Conservation (phyloP, 2,329 filamentous ascomycete genomes). For the Colletotrichum sp. region DNA sequence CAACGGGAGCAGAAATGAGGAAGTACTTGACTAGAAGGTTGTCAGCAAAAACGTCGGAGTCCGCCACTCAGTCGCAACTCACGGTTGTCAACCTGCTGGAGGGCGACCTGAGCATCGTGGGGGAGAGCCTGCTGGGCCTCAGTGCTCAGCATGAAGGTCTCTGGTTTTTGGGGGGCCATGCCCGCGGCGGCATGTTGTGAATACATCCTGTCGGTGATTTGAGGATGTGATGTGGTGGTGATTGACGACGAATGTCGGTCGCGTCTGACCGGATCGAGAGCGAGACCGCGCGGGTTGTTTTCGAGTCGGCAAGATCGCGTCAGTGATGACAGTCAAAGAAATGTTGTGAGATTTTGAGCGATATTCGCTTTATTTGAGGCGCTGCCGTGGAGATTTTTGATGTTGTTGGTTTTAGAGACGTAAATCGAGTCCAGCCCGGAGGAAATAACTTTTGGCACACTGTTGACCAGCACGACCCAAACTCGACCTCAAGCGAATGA, state of each 20-base stretch:
- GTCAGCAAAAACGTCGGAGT: conserved; percentile 26
- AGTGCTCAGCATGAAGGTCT: conserved; percentile 98
- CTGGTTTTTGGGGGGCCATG: conserved; percentile 95
- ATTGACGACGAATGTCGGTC: conserved; percentile 22
- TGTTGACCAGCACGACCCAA: conserved; percentile 35
- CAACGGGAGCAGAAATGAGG: conserved; percentile 96
- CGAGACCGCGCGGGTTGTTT: background rate
- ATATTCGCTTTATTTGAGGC: conserved; percentile 19
- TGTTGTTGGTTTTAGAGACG: conserved; percentile 14
- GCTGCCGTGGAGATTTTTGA: conserved; percentile 21
- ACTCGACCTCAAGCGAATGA: conserved; percentile 53
- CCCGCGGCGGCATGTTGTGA: conserved; percentile 78
- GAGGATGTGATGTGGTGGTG: background rate
- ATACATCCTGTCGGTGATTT: conserved; percentile 65
- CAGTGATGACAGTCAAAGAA: conserved; percentile 4
- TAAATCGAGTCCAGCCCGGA: conserved; percentile 53
- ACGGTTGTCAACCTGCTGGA: conserved; percentile 99
- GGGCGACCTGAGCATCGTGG: conserved; percentile 93
- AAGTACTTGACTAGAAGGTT: conserved; percentile 88
- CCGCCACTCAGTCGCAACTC: conserved; percentile 43
- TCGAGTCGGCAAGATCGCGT: background rate
- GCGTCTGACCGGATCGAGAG: conserved; percentile 21
- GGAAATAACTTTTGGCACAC: conserved; percentile 22
- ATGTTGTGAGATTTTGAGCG: background rate
- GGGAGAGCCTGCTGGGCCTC: conserved; percentile 97